Evolutionary conservation across 768 basidiomycete species (phyloP).

Genomic region (Coprinopsis marcescibilis): DNA sequence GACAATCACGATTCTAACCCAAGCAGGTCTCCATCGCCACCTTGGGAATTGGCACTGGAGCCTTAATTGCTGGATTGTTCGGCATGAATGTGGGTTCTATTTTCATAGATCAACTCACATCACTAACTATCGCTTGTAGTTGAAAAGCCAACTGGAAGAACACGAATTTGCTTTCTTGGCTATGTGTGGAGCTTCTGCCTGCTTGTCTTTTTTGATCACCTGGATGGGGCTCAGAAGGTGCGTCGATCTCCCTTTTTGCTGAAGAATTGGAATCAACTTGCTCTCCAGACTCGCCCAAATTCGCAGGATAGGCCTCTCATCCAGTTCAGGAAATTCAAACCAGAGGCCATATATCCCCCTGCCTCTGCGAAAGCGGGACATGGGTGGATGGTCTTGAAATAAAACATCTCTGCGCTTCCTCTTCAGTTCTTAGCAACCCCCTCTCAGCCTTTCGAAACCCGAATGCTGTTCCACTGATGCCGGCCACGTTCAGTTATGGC

Average conservation of each 20-base stretch:
- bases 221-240: slow-evolving; percentile 62
- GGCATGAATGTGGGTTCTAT: slow-evolving; percentile 84
- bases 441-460: too few relatives aligned
- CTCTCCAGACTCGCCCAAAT: slow-evolving; percentile 35
- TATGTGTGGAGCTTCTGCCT: slow-evolving; percentile 54
- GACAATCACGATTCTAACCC: slow-evolving; percentile 3
- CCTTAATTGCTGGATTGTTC: slow-evolving; percentile 85
- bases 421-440: too few relatives aligned
- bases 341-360: slow-evolving; percentile 39
- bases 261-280: slow-evolving; percentile 7
- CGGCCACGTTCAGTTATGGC: not conserved
- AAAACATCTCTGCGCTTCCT: too few relatives aligned
- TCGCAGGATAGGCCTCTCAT: slow-evolving; percentile 38
- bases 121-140: slow-evolving; percentile 33
- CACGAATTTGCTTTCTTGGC: slow-evolving; percentile 69
- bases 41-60: slow-evolving; percentile 87
- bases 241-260: slow-evolving; percentile 12
- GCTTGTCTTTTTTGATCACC: slow-evolving; percentile 57
- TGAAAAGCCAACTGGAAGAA: slow-evolving; percentile 68
- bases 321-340: slow-evolving; percentile 22
- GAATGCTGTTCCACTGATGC: not conserved
- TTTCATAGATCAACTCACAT: slow-evolving; percentile 12
- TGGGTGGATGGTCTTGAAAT: slow-evolving; percentile 39
- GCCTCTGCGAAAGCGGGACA: slow-evolving; percentile 36
- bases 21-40: slow-evolving; percentile 88